Evolutionary conservation across 2,329 filamentous ascomycete genomes (phyloP).

Genomic region (Colletotrichum godetiae): DNA sequence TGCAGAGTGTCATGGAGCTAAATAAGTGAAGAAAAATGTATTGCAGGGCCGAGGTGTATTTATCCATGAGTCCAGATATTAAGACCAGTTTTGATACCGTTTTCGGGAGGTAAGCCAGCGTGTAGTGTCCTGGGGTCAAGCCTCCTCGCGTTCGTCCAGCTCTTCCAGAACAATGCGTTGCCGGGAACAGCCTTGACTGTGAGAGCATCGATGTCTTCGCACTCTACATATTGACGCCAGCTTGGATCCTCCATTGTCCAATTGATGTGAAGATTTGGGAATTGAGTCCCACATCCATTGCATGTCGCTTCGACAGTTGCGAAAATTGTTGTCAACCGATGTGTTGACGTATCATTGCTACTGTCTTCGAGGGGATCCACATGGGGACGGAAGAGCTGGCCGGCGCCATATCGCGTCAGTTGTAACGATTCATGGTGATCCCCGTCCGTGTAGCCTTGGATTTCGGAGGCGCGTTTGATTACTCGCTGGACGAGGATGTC

Average conservation of each 20-base stretch:
- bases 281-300: conserved; percentile 11
- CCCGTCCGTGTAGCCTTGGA: conserved; percentile 7
- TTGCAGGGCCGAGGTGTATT: neutral
- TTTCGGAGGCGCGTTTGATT: neutral
- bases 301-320: conserved; percentile 4
- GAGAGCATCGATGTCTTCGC: neutral
- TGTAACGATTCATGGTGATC: conserved; percentile 6
- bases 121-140: neutral
- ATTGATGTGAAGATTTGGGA: neutral
- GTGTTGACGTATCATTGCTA: neutral
- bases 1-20: no score
- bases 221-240: conserved; percentile 8
- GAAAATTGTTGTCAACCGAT: conserved; percentile 12
- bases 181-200: conserved; percentile 3
- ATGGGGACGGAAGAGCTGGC: conserved; percentile 8
- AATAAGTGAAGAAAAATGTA: neutral
- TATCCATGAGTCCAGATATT: conserved; percentile 14
- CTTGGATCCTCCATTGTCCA: conserved; percentile 7
- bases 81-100: conserved; percentile 6
- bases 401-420: conserved; percentile 3
- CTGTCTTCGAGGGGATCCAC: neutral
- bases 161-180: conserved; percentile 15
- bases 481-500: conserved; percentile 4
- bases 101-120: conserved; percentile 4
- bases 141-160: neutral